A percentile compares a stretch with the other conserved stretches of the same genome.
Conservation (phyloP, 805 yeast species). For the Cyberlindnera maritima region DNA sequence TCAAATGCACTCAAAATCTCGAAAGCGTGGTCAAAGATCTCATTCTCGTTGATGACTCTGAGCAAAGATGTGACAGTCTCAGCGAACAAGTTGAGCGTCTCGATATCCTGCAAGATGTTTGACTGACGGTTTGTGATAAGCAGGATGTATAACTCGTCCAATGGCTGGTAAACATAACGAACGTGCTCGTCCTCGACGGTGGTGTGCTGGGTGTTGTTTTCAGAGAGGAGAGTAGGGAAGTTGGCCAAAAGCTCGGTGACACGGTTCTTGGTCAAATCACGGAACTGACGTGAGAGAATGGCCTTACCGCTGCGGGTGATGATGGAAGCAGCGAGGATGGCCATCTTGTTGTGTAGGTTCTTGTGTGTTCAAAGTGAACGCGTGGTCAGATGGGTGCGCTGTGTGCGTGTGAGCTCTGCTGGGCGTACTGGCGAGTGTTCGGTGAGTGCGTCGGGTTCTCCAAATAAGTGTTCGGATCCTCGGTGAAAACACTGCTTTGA, state of each 20-base stretch:
- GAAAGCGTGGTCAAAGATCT: constrained; percentile 80
- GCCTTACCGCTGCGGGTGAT: constrained; percentile 94
- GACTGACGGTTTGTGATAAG: constrained; percentile 87
- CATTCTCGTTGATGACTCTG: constrained; percentile 73
- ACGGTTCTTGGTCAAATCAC: constrained; percentile 78
- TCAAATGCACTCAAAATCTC: constrained; percentile 90
- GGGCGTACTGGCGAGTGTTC: too few relatives aligned
- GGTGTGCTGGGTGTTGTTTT: constrained; percentile 78
- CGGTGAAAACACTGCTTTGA: too few relatives aligned
- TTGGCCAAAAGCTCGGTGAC: constrained; percentile 82
- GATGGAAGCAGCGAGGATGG: constrained; percentile 88
- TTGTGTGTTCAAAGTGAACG: constrained; percentile 1
- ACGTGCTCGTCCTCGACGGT: constrained; percentile 90
- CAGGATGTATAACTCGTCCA: constrained; percentile 90
- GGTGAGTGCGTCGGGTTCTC: too few relatives aligned
- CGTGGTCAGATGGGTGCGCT: background rate
- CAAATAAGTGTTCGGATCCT: too few relatives aligned
- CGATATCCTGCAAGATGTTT: constrained; percentile 91
- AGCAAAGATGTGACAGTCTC: constrained; percentile 76
- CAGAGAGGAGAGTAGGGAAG: constrained; percentile 76
- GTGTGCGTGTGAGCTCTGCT: background rate
- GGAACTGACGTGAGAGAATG: constrained; percentile 86
- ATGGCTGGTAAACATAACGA: constrained; percentile 92
- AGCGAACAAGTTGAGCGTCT: constrained; percentile 81
- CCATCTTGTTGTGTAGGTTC: constrained; percentile 38